Evolutionary conservation across 768 basidiomycete species (phyloP).

Genomic region (Tulasnella sp.): DNA sequence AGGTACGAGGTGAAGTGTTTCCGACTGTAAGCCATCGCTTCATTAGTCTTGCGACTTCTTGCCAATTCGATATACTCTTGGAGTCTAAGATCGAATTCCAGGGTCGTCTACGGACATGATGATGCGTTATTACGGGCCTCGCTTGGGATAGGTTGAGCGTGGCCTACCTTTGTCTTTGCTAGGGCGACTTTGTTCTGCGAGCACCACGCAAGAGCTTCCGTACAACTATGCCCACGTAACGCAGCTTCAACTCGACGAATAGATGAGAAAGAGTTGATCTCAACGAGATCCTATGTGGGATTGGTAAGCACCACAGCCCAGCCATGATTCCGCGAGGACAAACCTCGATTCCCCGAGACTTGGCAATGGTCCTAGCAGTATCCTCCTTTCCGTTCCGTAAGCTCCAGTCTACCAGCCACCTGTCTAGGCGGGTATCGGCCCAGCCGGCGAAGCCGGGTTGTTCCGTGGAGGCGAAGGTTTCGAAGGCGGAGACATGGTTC

Average conservation of each 20-base stretch:
- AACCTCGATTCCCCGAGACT: conserved; percentile 76
- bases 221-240: conserved; percentile 66
- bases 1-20: conserved; percentile 81
- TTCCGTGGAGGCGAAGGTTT: conserved; percentile 50
- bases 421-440: conserved; percentile 74
- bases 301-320: background rate
- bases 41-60: conserved; percentile 55
- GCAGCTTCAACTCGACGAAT: conserved; percentile 83
- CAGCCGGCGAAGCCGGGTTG: conserved; percentile 64
- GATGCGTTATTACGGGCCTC: background rate
- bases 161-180: conserved; percentile 77
- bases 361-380: conserved; percentile 71
- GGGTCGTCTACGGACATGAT: conserved; percentile 60
- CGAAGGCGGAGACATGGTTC: conserved; percentile 62
- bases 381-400: conserved; percentile 72
- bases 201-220: conserved; percentile 92
- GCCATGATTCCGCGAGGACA: conserved; percentile 32
- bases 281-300: conserved; percentile 67
- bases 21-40: conserved; percentile 79
- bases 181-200: conserved; percentile 92
- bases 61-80: conserved; percentile 96
- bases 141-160: background rate
- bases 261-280: conserved; percentile 87
- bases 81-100: conserved; percentile 92
- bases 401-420: conserved; percentile 93